Evolutionary conservation across 352 stramenopile species (phyloP).

Genomic region (Bremia lactucae): DNA sequence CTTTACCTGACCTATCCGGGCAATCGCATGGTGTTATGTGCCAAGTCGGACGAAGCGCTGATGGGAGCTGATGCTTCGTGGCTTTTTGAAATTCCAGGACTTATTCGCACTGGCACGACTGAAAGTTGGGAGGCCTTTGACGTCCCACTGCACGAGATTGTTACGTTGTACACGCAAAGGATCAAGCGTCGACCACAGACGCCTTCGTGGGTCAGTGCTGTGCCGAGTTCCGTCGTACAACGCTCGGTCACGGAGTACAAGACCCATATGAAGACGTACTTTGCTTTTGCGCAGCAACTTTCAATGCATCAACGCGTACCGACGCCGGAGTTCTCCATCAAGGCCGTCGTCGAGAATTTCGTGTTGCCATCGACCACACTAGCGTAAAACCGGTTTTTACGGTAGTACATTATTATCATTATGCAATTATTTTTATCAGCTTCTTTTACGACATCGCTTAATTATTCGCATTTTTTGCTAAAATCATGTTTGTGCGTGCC

Average conservation of each 20-base stretch:
- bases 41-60: conserved; percentile 60
- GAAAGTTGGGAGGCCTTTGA: conserved; percentile 58
- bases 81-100: conserved; percentile 62
- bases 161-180: conserved; percentile 36
- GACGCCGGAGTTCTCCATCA: conserved; percentile 43
- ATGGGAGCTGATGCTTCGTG: conserved; percentile 48
- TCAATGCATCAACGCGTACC: conserved; percentile 61
- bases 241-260: conserved; percentile 60
- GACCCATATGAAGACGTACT: conserved; percentile 58
- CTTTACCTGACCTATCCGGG: conserved; percentile 72
- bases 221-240: conserved; percentile 31
- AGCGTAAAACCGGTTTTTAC: conserved; percentile 17
- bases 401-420: too few relatives aligned
- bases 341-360: too few relatives aligned
- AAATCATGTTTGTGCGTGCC: conserved; percentile 8
- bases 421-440: conserved; percentile 3
- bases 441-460: too few relatives aligned
- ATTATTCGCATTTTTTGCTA: conserved; percentile 1
- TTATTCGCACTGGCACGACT: conserved; percentile 28
- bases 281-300: conserved; percentile 36
- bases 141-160: conserved; percentile 37
- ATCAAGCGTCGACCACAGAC: conserved; percentile 23
- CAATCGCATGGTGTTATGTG: conserved; percentile 62
- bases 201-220: conserved; percentile 31
- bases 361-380: conserved; percentile 15